A percentile compares a stretch with the other conserved stretches of the same genome.
phyloP scores from a whole-genome alignment of 1,139 yeast genomes.

The Chernovozyma sophiae-reginae region DNA sequence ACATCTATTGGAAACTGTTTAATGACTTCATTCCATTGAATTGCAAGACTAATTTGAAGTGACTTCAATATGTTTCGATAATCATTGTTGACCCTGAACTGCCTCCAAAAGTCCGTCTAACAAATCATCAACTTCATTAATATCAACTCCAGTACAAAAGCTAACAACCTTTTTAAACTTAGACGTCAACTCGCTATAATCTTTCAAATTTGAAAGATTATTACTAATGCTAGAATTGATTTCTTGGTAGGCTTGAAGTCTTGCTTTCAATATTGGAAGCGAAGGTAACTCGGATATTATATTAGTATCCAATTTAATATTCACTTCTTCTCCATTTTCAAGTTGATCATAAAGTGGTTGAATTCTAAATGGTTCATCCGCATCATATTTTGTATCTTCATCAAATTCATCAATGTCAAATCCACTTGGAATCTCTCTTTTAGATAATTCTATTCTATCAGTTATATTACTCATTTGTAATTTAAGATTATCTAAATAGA shows the following conservation, averaged over 20 bases:
- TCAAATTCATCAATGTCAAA: constrained; percentile 14
- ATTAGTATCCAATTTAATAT: constrained; percentile 16
- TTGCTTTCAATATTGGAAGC: constrained; percentile 59
- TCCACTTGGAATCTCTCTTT: constrained; percentile 18
- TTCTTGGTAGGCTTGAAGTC: constrained; percentile 70
- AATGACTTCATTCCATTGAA: no score
- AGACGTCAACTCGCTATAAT: constrained; percentile 63
- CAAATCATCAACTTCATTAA: constrained; percentile 71
- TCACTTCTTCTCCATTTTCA: constrained; percentile 21
- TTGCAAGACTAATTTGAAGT: no score
- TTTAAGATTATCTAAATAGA: constrained; percentile 38
- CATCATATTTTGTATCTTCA: constrained; percentile 47
- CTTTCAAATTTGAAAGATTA: constrained; percentile 48
- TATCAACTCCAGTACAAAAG: constrained; percentile 80
- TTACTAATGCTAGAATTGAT: constrained; percentile 36
- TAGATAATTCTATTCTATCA: constrained; percentile 30
- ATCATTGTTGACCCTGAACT: constrained; percentile 63
- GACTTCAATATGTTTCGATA: no score
- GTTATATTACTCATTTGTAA: constrained; percentile 41
- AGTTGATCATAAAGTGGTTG: constrained; percentile 52
- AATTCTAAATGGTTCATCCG: constrained; percentile 81
- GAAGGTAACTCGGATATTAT: constrained; percentile 50
- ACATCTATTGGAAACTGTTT: no score
- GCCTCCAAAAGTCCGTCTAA: constrained; percentile 85
- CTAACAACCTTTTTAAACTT: constrained; percentile 89